These are phyloP conservation scores for Garcileccinum viscosum DNA, from an alignment of 1,284 basidiomycete genomes.

Conservation along the genomic window DNA sequence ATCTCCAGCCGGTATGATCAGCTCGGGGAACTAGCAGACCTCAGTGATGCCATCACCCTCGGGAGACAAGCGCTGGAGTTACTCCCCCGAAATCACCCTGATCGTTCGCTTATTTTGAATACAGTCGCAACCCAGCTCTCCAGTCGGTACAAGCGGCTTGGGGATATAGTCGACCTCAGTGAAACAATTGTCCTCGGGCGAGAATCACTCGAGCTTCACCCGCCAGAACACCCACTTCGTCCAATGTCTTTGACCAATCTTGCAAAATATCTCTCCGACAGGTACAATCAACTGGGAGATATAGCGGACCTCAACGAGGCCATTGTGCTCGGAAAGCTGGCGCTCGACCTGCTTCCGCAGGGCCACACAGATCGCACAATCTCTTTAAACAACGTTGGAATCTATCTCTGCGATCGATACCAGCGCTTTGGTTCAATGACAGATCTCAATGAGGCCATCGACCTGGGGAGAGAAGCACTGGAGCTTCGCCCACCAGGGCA, in stretches of 20 bases:
- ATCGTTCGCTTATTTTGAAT: background rate
- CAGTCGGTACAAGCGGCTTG: no score
- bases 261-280: background rate
- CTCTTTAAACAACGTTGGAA: conserved; percentile 1
- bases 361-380: conserved; percentile 3
- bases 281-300: background rate
- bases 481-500: background rate
- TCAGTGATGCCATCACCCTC: background rate
- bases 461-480: background rate
- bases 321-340: conserved; percentile 1
- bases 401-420: background rate
- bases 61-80: background rate
- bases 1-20: background rate
- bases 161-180: background rate
- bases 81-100: background rate
- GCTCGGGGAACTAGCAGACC: background rate
- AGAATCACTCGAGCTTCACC: conserved; percentile 3
- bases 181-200: background rate
- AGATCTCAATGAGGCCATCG: conserved; percentile 15
- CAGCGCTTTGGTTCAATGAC: background rate
- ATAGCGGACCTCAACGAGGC: conserved; percentile 12
- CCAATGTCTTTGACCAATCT: background rate
- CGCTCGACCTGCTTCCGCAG: background rate
- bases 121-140: background rate
- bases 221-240: background rate